These are phyloP conservation scores for Pseudogymnoascus sp. DNA, from an alignment of 2,329 filamentous ascomycete species.

Conservation along the genomic window DNA sequence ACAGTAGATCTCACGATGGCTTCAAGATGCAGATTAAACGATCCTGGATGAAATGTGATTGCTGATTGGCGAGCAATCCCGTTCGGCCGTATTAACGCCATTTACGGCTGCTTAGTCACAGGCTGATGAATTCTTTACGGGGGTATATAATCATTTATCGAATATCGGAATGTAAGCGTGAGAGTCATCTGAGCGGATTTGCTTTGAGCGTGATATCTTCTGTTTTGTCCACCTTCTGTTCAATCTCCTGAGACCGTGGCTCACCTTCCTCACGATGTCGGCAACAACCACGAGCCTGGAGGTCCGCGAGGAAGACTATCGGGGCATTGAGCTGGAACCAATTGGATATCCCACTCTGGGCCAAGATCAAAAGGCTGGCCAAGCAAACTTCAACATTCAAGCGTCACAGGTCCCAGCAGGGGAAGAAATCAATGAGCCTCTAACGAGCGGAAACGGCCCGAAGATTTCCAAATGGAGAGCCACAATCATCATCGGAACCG, in stretches of 20 bases:
- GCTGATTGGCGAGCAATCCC: neutral
- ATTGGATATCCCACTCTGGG: constrained; percentile 10
- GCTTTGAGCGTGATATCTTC: neutral
- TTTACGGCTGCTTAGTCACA: neutral
- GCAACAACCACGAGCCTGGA: neutral
- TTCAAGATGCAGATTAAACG: neutral
- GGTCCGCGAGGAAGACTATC: neutral
- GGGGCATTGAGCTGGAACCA: constrained; percentile 14
- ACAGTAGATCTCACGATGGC: neutral
- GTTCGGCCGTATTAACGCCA: neutral
- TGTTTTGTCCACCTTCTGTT: neutral
- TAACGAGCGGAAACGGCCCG: neutral
- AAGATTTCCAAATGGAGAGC: constrained; percentile 17
- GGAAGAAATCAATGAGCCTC: constrained; percentile 8
- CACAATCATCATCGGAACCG: constrained; percentile 15
- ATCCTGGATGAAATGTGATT: neutral
- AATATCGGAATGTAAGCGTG: neutral
- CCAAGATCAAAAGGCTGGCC: neutral
- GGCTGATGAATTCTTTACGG: neutral
- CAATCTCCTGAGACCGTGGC: neutral
- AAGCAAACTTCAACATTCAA: neutral
- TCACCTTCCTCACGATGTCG: neutral
- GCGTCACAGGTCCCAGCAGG: neutral
- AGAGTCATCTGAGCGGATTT: neutral
- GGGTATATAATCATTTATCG: neutral